Base-by-base conservation (phyloP, 768 basidiomycete species). In the Antrodiella citrinella region DNA sequence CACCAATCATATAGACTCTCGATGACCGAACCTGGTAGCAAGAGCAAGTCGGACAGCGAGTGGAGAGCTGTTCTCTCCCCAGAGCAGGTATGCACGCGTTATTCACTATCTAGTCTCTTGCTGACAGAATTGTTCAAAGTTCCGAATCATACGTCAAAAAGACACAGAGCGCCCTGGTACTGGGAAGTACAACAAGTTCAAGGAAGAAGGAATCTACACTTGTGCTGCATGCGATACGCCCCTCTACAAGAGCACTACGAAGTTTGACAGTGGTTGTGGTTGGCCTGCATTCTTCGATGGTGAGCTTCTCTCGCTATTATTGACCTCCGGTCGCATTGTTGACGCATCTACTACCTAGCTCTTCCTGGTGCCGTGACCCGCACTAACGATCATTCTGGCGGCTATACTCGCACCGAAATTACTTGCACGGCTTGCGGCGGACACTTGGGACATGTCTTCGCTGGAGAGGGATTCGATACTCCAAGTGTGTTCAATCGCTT, bases 251-350 rank as follows among this genome's bases (percentile, higher is more conserved):
- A 89, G 86, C 59, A 73, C 72, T 22, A 92, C 91, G 56, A 96
- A 96, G 69, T 96, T 95, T 67, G 76, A 86, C 58, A 92, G 89
- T 51, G 91, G 91, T 7, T 95, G 91, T 60, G 93, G 93, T 20
- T 97, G 93, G 93, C 93, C 94, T 18, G 91, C 93, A 1, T 97
- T 96, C 76, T 97, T 86, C 63, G 93, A 95, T 63, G 87, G 87
- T 86, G 54, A 50, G 69, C 15, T 35, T 35, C n/a, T n/a, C n/a
- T n/a, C n/a, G n/a, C n/a, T n/a, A n/a, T n/a, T n/a, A n/a, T n/a
- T n/a, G n/a, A n/a, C n/a, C n/a, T n/a, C n/a, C n/a, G n/a, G n/a
- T n/a, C n/a, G n/a, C n/a, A n/a, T n/a, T n/a, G n/a, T n/a, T n/a
- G n/a, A n/a, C n/a, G n/a, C n/a, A n/a, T n/a, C n/a, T n/a, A n/a